Base-by-base conservation (phyloP, 2,329 filamentous ascomycete species). In the Ascochyta koolunga region DNA sequence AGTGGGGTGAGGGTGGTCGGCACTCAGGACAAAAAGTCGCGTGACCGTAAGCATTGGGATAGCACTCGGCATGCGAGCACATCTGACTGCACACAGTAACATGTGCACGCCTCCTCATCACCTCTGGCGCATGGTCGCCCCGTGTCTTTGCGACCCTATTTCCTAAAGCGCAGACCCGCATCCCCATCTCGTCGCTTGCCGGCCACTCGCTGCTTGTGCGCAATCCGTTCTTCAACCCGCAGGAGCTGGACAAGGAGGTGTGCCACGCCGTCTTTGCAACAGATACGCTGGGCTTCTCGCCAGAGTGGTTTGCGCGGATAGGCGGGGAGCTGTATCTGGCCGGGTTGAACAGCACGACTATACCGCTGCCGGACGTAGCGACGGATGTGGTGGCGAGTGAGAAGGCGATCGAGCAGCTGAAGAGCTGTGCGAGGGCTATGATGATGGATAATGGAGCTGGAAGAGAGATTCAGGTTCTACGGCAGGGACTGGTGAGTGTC, bases 301-400 rank as follows among this genome's bases (percentile, higher is more conserved):
- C 89, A 0, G 90, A 93, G 71, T 78, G 90, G 10, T 91, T 90
- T 71, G 85, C 86, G 1, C 80, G 90, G 10, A 66, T 82, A 4
- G 85, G 84, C 8, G 87, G 85, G 0, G 83, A 90, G 50, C 83
- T 93, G 18, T 93, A 90, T 71, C 76, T 93, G 29, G 88, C 87
- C 0, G 90, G 90, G 0, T 70, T 93, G 32, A 93, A 93, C 68
- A 84, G 81, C 31, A 76, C 82, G 0, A 70, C 67, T 0, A 80
- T 89, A 4, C 80, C 84, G 0, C 75, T 93, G 9, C 89, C 90
- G 0, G 72, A 78, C 0, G 61, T 80, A 3, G 80, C 86, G 0
- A 80, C 79, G 0, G 79, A 83, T 38, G 76, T 79, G 0, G 74
- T 76, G 45, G 76, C 83, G n/a, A 77, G 81, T 11, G 66, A 70